These are phyloP conservation scores for Calcarisporium arbuscula DNA, from an alignment of 2,329 filamentous ascomycete genomes.

Conservation along the genomic window DNA sequence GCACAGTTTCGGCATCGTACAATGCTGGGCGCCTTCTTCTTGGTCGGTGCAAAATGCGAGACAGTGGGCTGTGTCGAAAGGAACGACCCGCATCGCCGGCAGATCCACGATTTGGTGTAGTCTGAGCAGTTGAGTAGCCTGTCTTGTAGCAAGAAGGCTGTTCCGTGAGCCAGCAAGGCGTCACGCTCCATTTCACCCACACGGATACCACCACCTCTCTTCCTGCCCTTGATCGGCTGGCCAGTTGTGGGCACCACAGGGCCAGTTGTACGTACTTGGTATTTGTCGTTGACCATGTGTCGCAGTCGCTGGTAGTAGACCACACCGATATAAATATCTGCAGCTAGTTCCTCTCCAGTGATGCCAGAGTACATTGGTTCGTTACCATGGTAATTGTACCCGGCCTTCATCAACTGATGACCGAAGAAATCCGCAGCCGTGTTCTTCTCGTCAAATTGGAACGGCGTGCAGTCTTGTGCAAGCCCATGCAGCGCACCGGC, in stretches of 20 bases:
- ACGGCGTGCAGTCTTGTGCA: slow-evolving; percentile 94
- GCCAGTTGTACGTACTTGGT: slow-evolving; percentile 93
- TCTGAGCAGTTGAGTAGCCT: slow-evolving; percentile 96
- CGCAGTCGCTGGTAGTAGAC: slow-evolving; percentile 97
- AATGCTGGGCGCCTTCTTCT: slow-evolving; percentile 59
- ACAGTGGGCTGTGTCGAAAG: slow-evolving; percentile 78
- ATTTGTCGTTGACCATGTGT: slow-evolving; percentile 99
- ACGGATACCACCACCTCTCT: slow-evolving; percentile 95
- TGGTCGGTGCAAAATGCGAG: slow-evolving; percentile 52
- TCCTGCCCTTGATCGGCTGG: slow-evolving; percentile 94
- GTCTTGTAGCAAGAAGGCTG: slow-evolving; percentile 90
- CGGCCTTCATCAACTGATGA: slow-evolving; percentile 88
- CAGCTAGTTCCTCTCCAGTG: slow-evolving; percentile 86
- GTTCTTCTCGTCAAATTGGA: slow-evolving; percentile 87
- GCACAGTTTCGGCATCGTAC: slow-evolving; percentile 80
- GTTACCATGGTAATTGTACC: slow-evolving; percentile 97
- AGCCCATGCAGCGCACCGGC: slow-evolving; percentile 88
- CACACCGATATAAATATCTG: slow-evolving; percentile 93
- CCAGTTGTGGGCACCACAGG: slow-evolving; percentile 86
- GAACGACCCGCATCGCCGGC: slow-evolving; percentile 84
- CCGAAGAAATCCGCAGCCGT: slow-evolving; percentile 93
- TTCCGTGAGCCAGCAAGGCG: slow-evolving; percentile 88
- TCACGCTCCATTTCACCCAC: slow-evolving; percentile 99
- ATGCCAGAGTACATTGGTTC: slow-evolving; percentile 98
- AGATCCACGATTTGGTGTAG: slow-evolving; percentile 84